These are phyloP conservation scores for Hyaloscypha finlandica DNA, from an alignment of 495 filamentous ascomycete genomes.

Conservation along the genomic window DNA sequence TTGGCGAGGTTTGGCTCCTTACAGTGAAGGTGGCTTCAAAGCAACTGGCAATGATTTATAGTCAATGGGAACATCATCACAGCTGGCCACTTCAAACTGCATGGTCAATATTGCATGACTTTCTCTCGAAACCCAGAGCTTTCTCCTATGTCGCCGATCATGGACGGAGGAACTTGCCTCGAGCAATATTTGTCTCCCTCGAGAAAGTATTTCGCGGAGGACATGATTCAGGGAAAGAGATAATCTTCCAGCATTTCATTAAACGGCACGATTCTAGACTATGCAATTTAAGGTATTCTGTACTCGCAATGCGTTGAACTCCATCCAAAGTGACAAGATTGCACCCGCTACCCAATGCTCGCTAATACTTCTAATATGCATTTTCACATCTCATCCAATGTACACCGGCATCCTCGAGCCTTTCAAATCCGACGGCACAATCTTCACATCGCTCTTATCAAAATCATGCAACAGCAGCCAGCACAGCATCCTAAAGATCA, in stretches of 20 bases:
- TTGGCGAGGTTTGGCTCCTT: too few relatives aligned
- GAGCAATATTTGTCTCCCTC: too few relatives aligned
- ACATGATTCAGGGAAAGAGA: background rate
- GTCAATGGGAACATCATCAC: too few relatives aligned
- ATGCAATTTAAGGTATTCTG: background rate
- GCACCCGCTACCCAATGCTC: background rate
- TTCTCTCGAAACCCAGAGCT: too few relatives aligned
- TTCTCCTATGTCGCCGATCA: too few relatives aligned
- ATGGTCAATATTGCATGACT: too few relatives aligned
- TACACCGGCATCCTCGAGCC: slow-evolving; percentile 53
- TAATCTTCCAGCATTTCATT: background rate
- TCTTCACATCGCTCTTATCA: slow-evolving; percentile 47
- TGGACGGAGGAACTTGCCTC: too few relatives aligned
- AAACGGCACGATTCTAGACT: background rate
- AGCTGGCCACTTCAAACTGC: too few relatives aligned
- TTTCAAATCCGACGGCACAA: slow-evolving; percentile 46
- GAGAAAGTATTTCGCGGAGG: too few relatives aligned
- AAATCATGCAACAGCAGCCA: slow-evolving; percentile 55
- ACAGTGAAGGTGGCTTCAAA: too few relatives aligned
- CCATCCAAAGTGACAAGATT: background rate
- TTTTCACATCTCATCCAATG: slow-evolving; percentile 31
- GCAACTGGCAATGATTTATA: too few relatives aligned
- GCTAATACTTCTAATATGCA: background rate
- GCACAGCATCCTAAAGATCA: slow-evolving; percentile 54
- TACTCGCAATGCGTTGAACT: background rate